These are phyloP conservation scores for Backusella parvicylindrica DNA, from an alignment of 192 early-diverging fungal species.

Conservation along the genomic window DNA sequence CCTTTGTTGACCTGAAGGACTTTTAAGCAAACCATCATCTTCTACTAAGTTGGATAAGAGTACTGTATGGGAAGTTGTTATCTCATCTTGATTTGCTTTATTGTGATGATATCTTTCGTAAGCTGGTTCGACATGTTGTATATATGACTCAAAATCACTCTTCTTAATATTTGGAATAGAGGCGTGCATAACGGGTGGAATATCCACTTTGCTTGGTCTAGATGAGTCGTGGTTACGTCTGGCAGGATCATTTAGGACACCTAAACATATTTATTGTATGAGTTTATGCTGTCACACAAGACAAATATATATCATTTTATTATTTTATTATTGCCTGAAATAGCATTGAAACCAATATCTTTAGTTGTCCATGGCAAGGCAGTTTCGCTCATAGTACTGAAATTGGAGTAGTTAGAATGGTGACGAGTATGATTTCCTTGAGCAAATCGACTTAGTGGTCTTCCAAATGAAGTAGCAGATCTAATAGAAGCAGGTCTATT, in stretches of 20 bases:
- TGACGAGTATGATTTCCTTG: constrained; percentile 34
- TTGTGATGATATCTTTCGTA: constrained; percentile 83
- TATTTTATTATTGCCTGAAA: constrained; percentile 42
- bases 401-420: constrained; percentile 43
- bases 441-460: constrained; percentile 12
- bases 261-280: constrained; percentile 34
- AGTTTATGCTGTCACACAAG: constrained; percentile 4
- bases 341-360: constrained; percentile 82
- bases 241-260: constrained; percentile 70
- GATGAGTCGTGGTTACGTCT: constrained; percentile 39
- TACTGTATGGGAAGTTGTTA: constrained; percentile 16
- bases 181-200: constrained; percentile 54
- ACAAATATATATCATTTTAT: constrained; percentile 6
- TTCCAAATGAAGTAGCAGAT: constrained; percentile 24
- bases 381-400: constrained; percentile 48
- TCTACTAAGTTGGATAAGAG: constrained; percentile 44
- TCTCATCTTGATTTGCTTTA: constrained; percentile 43
- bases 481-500: constrained; percentile 25
- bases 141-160: constrained; percentile 86
- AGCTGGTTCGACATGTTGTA: constrained; percentile 64
- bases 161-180: constrained; percentile 63
- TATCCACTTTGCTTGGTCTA: constrained; percentile 54
- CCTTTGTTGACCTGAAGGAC: constrained; percentile 28
- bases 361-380: constrained; percentile 59
- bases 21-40: constrained; percentile 32